phyloP scores from a whole-genome alignment of 441 rosid species.

The Hypseocharis bilobata region DNA sequence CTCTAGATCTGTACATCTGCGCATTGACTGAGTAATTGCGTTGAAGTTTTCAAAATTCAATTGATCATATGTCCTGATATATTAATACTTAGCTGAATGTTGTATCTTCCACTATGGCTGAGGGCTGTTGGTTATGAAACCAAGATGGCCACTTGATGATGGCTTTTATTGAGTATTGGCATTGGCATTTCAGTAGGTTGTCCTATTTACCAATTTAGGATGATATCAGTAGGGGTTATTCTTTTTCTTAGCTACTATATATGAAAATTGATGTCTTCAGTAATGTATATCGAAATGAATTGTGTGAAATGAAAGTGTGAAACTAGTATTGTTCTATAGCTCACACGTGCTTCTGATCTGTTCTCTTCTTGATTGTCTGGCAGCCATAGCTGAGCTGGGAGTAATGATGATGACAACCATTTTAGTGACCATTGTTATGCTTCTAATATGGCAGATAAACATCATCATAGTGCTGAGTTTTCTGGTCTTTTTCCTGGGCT shows the following conservation, averaged over 20 bases:
- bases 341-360: neutral
- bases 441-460: conserved; percentile 95
- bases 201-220: neutral
- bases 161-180: too few species aligned
- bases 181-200: too few species aligned
- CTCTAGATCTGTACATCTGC: neutral
- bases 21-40: neutral
- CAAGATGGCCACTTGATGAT: too few species aligned
- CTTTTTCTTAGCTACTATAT: neutral
- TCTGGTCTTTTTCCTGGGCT: conserved; percentile 55
- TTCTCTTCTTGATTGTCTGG: conserved; percentile 20
- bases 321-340: conserved; percentile 3
- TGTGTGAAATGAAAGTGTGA: too few species aligned
- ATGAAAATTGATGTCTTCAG: too few species aligned
- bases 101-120: too few species aligned
- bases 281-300: too few species aligned
- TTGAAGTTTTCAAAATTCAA: neutral
- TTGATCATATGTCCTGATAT: neutral
- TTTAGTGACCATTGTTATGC: conserved; percentile 86
- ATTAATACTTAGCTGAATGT: neutral
- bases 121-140: neutral
- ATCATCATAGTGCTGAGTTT: conserved; percentile 62
- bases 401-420: conserved; percentile 97
- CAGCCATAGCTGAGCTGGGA: conserved; percentile 93
- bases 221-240: neutral